phyloP scores from a whole-genome alignment of 176 grass and related monocot species.

The Phyllostachys edulis region DNA sequence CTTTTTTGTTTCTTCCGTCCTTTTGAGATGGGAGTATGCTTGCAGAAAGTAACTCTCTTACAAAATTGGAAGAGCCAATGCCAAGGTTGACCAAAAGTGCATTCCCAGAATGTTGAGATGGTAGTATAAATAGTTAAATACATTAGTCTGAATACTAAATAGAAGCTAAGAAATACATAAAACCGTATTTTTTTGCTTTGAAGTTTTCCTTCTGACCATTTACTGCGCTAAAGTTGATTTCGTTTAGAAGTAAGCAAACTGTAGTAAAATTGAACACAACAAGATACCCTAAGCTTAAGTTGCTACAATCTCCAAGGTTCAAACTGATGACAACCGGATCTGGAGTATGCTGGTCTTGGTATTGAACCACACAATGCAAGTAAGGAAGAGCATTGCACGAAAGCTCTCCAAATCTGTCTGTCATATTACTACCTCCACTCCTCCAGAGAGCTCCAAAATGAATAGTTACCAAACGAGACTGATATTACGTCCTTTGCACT shows the following conservation, averaged over 20 bases:
- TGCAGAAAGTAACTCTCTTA: background rate
- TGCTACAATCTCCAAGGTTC: background rate
- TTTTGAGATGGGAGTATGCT: background rate
- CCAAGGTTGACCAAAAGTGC: slow-evolving; percentile 21
- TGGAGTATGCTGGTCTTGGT: background rate
- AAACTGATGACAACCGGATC: background rate
- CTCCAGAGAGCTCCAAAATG: background rate
- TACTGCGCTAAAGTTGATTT: background rate
- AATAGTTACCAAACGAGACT: background rate
- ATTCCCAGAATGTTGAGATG: background rate
- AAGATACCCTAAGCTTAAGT: slow-evolving; percentile 1
- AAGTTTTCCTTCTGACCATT: background rate
- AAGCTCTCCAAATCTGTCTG: background rate
- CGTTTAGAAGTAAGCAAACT: background rate
- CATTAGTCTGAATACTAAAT: background rate
- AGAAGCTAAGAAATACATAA: background rate
- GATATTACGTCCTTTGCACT: slow-evolving; percentile 30
- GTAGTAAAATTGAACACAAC: background rate
- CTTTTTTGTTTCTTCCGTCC: background rate
- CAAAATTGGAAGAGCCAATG: background rate
- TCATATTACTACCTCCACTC: background rate
- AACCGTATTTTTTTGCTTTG: background rate
- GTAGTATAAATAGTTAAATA: background rate
- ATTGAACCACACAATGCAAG: background rate
- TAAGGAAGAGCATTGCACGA: background rate